These are phyloP conservation scores for Meyerozyma carpophila DNA, from an alignment of 1,139 yeast species.

Conservation along the genomic window DNA sequence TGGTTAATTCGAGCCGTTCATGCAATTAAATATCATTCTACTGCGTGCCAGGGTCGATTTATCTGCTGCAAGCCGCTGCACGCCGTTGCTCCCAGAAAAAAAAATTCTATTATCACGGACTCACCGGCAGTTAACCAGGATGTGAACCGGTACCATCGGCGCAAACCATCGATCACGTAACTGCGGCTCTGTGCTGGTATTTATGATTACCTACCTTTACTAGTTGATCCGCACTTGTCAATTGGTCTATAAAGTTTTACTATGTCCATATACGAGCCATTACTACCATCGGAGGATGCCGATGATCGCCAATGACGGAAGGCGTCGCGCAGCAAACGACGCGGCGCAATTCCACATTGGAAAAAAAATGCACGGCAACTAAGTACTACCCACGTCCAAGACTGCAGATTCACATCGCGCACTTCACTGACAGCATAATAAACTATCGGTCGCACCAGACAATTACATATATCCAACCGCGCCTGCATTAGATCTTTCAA, in stretches of 20 bases:
- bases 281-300: too few relatives aligned
- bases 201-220: too few relatives aligned
- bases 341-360: too few relatives aligned
- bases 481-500: neutral
- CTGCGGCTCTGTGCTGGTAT: neutral
- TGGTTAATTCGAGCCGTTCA: neutral
- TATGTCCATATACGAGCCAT: too few relatives aligned
- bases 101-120: neutral
- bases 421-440: conserved; percentile 1
- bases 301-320: too few relatives aligned
- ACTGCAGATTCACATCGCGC: neutral
- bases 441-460: neutral
- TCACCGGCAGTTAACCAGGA: neutral
- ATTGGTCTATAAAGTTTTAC: too few relatives aligned
- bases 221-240: neutral
- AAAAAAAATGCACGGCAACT: too few relatives aligned
- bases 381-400: neutral
- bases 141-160: neutral
- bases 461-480: neutral
- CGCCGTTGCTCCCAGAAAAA: conserved; percentile 1
- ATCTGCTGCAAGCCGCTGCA: conserved; percentile 1
- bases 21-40: neutral
- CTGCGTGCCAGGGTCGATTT: conserved; percentile 1
- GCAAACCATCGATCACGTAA: neutral
- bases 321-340: too few relatives aligned